Evolutionary conservation across 2,329 filamentous ascomycete genomes (phyloP).

Genomic region (Xylaria sp.): DNA sequence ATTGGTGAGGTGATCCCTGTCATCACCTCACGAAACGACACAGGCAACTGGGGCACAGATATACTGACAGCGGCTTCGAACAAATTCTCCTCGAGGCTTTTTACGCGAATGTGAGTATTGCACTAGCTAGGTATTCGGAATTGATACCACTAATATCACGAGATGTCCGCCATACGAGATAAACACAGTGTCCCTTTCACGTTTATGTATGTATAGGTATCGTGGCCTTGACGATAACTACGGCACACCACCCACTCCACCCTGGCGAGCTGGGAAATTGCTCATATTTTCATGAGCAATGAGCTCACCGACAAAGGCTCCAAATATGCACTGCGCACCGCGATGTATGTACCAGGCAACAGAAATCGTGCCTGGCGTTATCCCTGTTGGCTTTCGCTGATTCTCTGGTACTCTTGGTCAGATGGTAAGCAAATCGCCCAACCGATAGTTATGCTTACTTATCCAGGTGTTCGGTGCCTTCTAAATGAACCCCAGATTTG

Average conservation of each 20-base stretch:
- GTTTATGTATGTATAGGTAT: no score
- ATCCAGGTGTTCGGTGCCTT: slow-evolving; percentile 27
- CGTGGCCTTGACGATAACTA: background rate
- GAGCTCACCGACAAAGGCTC: slow-evolving; percentile 10
- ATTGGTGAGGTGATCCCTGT: slow-evolving; percentile 42
- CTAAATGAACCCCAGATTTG: slow-evolving; percentile 28
- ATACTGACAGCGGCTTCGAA: slow-evolving; percentile 3
- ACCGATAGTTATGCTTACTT: slow-evolving; percentile 18
- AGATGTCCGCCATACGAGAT: background rate
- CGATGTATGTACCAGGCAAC: slow-evolving; percentile 3
- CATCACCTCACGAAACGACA: slow-evolving; percentile 41
- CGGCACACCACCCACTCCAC: background rate
- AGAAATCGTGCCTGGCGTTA: slow-evolving; percentile 10
- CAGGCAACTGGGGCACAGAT: slow-evolving; percentile 25
- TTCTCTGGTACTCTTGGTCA: slow-evolving; percentile 1
- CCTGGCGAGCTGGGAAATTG: slow-evolving; percentile 1
- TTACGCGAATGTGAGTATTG: slow-evolving; percentile 1
- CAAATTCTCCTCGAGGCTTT: background rate
- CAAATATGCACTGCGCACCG: slow-evolving; percentile 2
- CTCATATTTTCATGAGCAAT: slow-evolving; percentile 8
- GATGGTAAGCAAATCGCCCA: slow-evolving; percentile 28
- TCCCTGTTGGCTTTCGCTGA: slow-evolving; percentile 13
- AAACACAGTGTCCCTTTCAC: background rate
- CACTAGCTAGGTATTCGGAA: background rate
- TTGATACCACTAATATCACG: background rate